Evolutionary conservation across 768 basidiomycete species (phyloP).

Genomic region (Albatrellus ellisii): DNA sequence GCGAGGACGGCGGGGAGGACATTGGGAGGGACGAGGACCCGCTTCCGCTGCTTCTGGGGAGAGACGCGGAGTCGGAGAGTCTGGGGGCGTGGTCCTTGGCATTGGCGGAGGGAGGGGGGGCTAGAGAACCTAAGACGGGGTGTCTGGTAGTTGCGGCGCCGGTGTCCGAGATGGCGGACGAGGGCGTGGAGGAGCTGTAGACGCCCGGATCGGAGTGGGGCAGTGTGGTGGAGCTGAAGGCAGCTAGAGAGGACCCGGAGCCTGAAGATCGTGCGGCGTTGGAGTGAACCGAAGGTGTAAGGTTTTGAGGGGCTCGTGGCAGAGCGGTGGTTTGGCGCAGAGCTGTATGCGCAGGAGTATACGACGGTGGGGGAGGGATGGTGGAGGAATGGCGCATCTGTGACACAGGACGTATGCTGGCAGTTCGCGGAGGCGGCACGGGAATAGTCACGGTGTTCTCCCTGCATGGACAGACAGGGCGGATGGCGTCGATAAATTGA

Average conservation of each 20-base stretch:
- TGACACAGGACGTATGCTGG: slow-evolving; percentile 10
- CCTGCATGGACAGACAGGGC: slow-evolving; percentile 65
- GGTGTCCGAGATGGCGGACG: not conserved
- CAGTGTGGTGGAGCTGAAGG: slow-evolving; percentile 1
- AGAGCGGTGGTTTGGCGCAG: not conserved
- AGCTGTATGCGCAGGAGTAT: not conserved
- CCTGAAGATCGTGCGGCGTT: slow-evolving; percentile 2
- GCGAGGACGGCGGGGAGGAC: slow-evolving; percentile 4
- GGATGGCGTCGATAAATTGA: slow-evolving; percentile 50
- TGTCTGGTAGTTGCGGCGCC: not conserved
- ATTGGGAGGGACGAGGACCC: slow-evolving; percentile 4
- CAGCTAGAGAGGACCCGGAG: slow-evolving; percentile 4
- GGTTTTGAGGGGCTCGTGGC: not conserved
- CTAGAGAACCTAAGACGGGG: not conserved
- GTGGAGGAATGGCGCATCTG: not conserved
- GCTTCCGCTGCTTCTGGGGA: not conserved
- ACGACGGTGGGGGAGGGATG: not conserved
- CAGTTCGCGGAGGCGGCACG: slow-evolving; percentile 12
- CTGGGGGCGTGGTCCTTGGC: not conserved
- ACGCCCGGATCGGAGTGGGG: not conserved
- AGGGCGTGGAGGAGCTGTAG: not conserved
- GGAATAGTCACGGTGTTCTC: slow-evolving; percentile 27
- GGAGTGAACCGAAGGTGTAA: not conserved
- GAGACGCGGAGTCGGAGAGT: too few species aligned
- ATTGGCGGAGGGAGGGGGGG: not conserved